phyloP scores from a whole-genome alignment of 1,139 yeast genomes.

The Taiozyma sp. region DNA sequence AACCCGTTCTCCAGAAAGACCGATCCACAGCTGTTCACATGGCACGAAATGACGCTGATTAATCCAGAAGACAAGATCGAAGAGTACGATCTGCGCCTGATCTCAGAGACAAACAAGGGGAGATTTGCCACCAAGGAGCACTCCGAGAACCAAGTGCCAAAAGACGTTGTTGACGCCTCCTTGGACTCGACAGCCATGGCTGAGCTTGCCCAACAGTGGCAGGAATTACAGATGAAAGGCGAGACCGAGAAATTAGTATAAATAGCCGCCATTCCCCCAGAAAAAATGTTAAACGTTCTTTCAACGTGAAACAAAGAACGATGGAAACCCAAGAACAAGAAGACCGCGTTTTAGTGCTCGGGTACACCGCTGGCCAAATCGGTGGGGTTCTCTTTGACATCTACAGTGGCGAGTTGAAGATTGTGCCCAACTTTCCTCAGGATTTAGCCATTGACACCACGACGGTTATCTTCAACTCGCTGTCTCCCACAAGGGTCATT shows the following conservation, averaged over 20 bases:
- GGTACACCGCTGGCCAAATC: not conserved
- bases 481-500: slow-evolving; percentile 2
- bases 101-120: slow-evolving; percentile 60
- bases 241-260: slow-evolving; percentile 3
- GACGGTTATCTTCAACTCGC: not conserved
- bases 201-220: slow-evolving; percentile 61
- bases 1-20: slow-evolving; percentile 80
- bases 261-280: not conserved
- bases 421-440: not conserved
- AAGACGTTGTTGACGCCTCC: slow-evolving; percentile 83
- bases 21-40: slow-evolving; percentile 70
- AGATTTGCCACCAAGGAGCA: slow-evolving; percentile 77
- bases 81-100: slow-evolving; percentile 54
- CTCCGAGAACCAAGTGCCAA: slow-evolving; percentile 87
- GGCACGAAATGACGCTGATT: slow-evolving; percentile 63
- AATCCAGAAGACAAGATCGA: slow-evolving; percentile 29
- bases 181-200: slow-evolving; percentile 57
- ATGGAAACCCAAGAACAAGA: not conserved
- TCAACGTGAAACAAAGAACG: not conserved
- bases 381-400: not conserved
- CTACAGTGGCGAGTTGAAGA: not conserved
- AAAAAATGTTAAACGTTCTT: not conserved
- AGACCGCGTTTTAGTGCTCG: not conserved
- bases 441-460: not conserved
- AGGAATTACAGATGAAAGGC: slow-evolving; percentile 30